phyloP scores from a whole-genome alignment of 768 basidiomycete genomes.

The Pulveroboletus sp. region DNA sequence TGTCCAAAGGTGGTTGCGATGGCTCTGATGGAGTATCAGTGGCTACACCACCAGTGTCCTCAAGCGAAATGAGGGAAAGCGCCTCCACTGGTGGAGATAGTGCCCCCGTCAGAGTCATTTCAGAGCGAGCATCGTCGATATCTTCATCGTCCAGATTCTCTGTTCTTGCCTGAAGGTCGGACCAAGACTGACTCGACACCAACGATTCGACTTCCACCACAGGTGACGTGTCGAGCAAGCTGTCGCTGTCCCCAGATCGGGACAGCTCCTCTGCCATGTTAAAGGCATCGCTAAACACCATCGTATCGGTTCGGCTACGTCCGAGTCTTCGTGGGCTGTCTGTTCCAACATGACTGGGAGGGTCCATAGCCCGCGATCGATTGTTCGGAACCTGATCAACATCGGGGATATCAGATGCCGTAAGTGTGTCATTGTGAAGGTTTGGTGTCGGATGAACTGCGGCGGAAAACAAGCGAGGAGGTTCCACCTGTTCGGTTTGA shows the following conservation, averaged over 20 bases:
- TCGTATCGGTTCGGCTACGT: conserved; percentile 67
- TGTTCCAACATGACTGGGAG: conserved; percentile 12
- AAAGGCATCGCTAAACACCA: conserved; percentile 57
- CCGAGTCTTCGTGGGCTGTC: conserved; percentile 48
- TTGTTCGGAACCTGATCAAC: conserved; percentile 6
- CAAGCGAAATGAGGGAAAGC: conserved; percentile 25
- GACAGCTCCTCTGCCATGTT: conserved; percentile 39
- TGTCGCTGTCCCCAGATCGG: conserved; percentile 10
- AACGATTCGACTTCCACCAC: conserved; percentile 10
- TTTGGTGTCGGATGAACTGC: conserved; percentile 32
- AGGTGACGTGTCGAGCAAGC: conserved; percentile 13
- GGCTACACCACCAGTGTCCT: conserved; percentile 9
- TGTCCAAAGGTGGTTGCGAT: neutral
- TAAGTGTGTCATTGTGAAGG: conserved; percentile 11
- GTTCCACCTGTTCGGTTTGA: conserved; percentile 34
- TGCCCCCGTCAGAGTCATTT: conserved; percentile 14
- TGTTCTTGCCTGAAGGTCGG: conserved; percentile 9
- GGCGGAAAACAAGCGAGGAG: conserved; percentile 40
- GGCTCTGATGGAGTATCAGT: conserved; percentile 1
- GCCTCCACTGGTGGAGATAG: conserved; percentile 29
- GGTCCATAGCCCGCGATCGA: conserved; percentile 22
- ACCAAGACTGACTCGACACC: conserved; percentile 6
- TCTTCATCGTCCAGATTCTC: conserved; percentile 27
- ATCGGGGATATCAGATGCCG: conserved; percentile 5
- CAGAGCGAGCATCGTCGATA: conserved; percentile 19